Base-by-base conservation (phyloP, 129 eudicot genomes). In the Flaveria sonorensis region DNA sequence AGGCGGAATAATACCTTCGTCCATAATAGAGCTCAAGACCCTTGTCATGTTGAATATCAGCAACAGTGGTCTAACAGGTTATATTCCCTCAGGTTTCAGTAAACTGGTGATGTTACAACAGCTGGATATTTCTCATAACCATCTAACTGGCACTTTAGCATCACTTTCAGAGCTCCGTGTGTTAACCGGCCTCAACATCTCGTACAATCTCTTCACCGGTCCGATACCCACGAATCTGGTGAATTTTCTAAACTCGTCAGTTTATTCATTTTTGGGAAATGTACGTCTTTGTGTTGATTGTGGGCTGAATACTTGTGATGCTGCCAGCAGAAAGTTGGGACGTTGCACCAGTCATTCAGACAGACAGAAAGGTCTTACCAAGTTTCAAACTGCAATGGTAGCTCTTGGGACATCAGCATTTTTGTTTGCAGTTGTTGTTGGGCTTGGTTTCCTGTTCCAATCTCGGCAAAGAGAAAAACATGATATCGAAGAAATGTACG, bases 161-260 rank as follows among this genome's bases (percentile, higher is more conserved):
- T 81, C 86, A 21, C 77, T 92, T 62, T 53, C 78, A 2, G 77
- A 76, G 65, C 77, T 90, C 36, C 84, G 50, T 32, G 82, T 86
- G 15, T 69, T 92, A 68, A 56, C 83, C 0, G 68, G 30, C 71
- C 65, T 92, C 81, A 81, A 90, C 73, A 80, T 92, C 50, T 92
- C 98, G 1, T 76, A 86, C 84, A 89, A 92, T 76, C 52, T 76
- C 72, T 90, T 92, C 69, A 46, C 74, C 6, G 98, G 96, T 47
- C 86, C 88, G 19, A 75, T 93, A 68, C 98, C 92, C 19, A 47
- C 72, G 78, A 18, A 80, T 32, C 78, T 93, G 57, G 24, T 81
- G 80, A 76, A 80, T 12, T 73, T 88, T 50, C 64, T 93, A 32
- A 83, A 79, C 70, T 85, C 91, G 2, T 87, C 95, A 19, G 39